Conservation (phyloP, 495 filamentous ascomycete genomes). For the Trichoderma erinaceum region DNA sequence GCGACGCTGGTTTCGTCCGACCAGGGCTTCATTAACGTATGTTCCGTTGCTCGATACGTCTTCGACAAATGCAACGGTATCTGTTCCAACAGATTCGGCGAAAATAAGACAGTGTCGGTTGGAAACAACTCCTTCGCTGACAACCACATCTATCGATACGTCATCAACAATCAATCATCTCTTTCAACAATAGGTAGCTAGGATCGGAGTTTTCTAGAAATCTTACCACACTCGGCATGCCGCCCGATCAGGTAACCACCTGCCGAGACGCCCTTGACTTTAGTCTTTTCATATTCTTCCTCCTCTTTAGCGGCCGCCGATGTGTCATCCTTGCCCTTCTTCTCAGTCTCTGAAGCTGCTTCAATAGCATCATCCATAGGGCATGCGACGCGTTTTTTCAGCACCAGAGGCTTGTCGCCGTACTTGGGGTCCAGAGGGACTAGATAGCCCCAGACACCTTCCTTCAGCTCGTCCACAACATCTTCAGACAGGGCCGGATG, state of each 20-base stretch:
- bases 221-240: slow-evolving; percentile 89
- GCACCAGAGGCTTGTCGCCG: slow-evolving; percentile 60
- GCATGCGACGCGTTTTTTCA: slow-evolving; percentile 64
- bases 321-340: slow-evolving; percentile 28
- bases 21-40: slow-evolving; percentile 84
- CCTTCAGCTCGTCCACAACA: slow-evolving; percentile 77
- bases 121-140: slow-evolving; percentile 80
- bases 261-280: slow-evolving; percentile 51
- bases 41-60: slow-evolving; percentile 96
- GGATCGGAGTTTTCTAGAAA: neutral
- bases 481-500: slow-evolving; percentile 65
- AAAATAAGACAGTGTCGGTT: slow-evolving; percentile 93
- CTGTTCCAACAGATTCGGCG: slow-evolving; percentile 75
- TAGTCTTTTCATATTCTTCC: slow-evolving; percentile 52
- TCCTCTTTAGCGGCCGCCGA: slow-evolving; percentile 46
- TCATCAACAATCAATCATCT: slow-evolving; percentile 21
- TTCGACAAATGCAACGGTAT: slow-evolving; percentile 74
- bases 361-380: slow-evolving; percentile 41
- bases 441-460: slow-evolving; percentile 94
- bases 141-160: slow-evolving; percentile 57
- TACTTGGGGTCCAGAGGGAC: slow-evolving; percentile 68
- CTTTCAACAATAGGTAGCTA: neutral
- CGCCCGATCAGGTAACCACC: slow-evolving; percentile 90
- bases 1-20: slow-evolving; percentile 86
- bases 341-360: slow-evolving; percentile 10